These are phyloP conservation scores for Emergomyces orientalis DNA, from an alignment of 2,329 filamentous ascomycete species.

Conservation along the genomic window DNA sequence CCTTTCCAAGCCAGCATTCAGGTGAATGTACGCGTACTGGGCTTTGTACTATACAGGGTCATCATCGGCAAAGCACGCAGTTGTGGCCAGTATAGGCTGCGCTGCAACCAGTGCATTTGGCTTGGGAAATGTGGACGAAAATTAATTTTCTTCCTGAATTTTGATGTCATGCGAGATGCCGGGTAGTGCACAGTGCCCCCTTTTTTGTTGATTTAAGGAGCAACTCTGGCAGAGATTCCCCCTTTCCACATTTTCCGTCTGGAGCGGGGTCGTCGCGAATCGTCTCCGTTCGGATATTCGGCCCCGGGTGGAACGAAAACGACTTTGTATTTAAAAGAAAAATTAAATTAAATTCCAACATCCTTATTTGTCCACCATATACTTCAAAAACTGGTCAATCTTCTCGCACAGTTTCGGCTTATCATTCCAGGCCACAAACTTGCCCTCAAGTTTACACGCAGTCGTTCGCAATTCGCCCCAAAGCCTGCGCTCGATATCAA, in stretches of 20 bases:
- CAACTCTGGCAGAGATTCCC: not conserved
- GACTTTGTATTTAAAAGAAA: not conserved
- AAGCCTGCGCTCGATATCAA: conserved; percentile 31
- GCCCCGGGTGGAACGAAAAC: not conserved
- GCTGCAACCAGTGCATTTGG: not conserved
- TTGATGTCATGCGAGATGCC: not conserved
- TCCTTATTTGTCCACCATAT: conserved; percentile 11
- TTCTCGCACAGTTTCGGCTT: conserved; percentile 14
- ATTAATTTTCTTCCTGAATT: not conserved
- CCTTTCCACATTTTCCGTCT: not conserved
- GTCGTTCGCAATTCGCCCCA: conserved; percentile 36
- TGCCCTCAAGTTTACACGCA: conserved; percentile 29
- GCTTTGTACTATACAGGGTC: not conserved
- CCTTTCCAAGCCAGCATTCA: too few relatives aligned
- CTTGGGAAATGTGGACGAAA: not conserved
- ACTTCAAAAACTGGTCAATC: conserved; percentile 14
- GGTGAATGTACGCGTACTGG: too few relatives aligned
- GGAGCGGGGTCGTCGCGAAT: not conserved
- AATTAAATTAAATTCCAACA: not conserved
- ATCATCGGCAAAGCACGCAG: not conserved
- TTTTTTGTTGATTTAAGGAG: not conserved
- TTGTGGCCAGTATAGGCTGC: not conserved
- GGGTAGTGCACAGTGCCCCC: not conserved
- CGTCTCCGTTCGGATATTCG: not conserved
- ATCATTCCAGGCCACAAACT: conserved; percentile 15